phyloP scores from a whole-genome alignment of 805 yeast species.

The Kuraishia borneana region DNA sequence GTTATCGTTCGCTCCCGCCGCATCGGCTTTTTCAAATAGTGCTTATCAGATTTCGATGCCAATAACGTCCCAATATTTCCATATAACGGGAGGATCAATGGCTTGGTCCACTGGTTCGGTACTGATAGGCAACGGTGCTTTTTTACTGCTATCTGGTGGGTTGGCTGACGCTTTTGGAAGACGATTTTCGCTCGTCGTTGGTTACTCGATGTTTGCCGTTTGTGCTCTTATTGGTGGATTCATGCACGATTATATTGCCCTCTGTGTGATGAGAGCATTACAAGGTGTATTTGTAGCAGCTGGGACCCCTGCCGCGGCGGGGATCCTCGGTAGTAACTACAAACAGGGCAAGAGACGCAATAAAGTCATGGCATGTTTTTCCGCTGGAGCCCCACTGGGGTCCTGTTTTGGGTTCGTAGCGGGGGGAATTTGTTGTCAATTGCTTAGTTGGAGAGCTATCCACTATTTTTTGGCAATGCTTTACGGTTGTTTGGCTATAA shows the following conservation, averaged over 20 bases:
- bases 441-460: slow-evolving; percentile 23
- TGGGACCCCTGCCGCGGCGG: slow-evolving; percentile 29
- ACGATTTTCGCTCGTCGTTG: slow-evolving; percentile 14
- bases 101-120: slow-evolving; percentile 27
- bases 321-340: slow-evolving; percentile 24
- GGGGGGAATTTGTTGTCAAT: slow-evolving; percentile 26
- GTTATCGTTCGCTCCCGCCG: slow-evolving; percentile 20
- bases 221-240: slow-evolving; percentile 20
- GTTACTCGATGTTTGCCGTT: slow-evolving; percentile 8
- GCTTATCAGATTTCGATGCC: slow-evolving; percentile 21
- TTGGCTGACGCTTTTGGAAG: slow-evolving; percentile 27
- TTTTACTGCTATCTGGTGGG: slow-evolving; percentile 24
- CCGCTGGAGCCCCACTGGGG: slow-evolving; percentile 33
- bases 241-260: slow-evolving; percentile 18
- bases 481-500: slow-evolving; percentile 12
- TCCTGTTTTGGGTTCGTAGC: slow-evolving; percentile 22
- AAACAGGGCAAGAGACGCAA: slow-evolving; percentile 22
- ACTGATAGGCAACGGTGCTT: slow-evolving; percentile 23
- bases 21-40: slow-evolving; percentile 21
- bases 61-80: slow-evolving; percentile 16
- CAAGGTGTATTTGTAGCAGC: slow-evolving; percentile 26
- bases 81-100: slow-evolving; percentile 21
- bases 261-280: slow-evolving; percentile 25
- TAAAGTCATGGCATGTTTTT: slow-evolving; percentile 21
- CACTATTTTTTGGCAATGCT: slow-evolving; percentile 26